Percentiles rank a stretch among this genome's conserved stretches.
phyloP scores from a whole-genome alignment of 1,284 basidiomycete species.

The Fistulina hepatica region DNA sequence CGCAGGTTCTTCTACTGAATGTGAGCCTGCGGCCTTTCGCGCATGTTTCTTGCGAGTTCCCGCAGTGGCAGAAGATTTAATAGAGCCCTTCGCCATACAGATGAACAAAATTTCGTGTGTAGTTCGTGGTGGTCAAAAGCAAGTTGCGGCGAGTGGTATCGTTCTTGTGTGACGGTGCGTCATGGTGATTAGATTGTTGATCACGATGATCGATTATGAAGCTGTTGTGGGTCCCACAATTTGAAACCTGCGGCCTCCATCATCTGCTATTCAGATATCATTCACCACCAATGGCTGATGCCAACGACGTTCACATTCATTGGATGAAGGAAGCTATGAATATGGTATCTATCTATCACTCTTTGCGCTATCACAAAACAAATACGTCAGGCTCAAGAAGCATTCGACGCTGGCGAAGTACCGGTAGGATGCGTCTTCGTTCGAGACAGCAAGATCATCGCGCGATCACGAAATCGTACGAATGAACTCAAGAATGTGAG shows the following conservation, averaged over 20 bases:
- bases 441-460: constrained; percentile 64
- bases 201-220: too few relatives aligned
- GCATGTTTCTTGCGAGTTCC: constrained; percentile 83
- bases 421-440: constrained; percentile 98
- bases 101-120: too few relatives aligned
- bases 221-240: too few relatives aligned
- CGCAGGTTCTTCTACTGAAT: constrained; percentile 14
- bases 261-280: too few relatives aligned
- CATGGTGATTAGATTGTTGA: too few relatives aligned
- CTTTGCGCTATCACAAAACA: not conserved
- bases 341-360: not conserved
- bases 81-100: constrained; percentile 35
- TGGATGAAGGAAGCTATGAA: constrained; percentile 1
- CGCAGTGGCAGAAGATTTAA: constrained; percentile 68
- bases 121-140: too few relatives aligned
- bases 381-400: constrained; percentile 63
- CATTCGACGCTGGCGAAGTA: constrained; percentile 78
- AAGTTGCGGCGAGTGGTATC: too few relatives aligned
- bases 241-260: too few relatives aligned
- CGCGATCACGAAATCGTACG: constrained; percentile 84
- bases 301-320: constrained; percentile 21
- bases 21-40: constrained; percentile 40
- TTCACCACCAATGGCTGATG: too few relatives aligned
- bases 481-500: constrained; percentile 87
- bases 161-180: too few relatives aligned